Base-by-base conservation (phyloP, 106 monocot genomes). In the Ottelia alismoides region DNA sequence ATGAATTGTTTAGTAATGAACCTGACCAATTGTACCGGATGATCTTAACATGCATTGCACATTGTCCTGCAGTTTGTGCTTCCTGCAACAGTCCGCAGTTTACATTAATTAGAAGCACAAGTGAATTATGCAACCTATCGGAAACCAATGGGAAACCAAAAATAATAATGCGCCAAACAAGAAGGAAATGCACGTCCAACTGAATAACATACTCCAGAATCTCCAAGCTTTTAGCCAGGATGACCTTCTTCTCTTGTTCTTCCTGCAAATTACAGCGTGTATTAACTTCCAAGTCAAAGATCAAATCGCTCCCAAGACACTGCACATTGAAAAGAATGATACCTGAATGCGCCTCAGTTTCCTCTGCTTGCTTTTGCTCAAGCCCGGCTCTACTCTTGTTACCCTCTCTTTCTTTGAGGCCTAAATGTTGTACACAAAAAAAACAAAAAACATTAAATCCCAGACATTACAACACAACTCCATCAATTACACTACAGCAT, bases 1-100 rank as follows among this genome's bases (percentile, higher is more conserved):
- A 55, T 14, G 40, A 14, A n/a, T n/a, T n/a, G 6, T 28, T 3
- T 30, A 47, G 22, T 20, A n/a, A 32, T 76, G 67, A 67, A 89
- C 96, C 65, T 85, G 76, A 16, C 96, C 89, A 52, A 89, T 98
- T 55, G 85, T 98, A n/a, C 89, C 85, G 10, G 89, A 98, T 55
- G 89, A 82, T 56, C 62, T 68, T 22, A 98, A 52, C 55, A 98
- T 52, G 52, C 78, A 65, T 58, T 72, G 65, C 43, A 74, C 82
- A 56, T 64, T 61, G 56, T 98, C 89, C 26, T 25, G 47, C 51
- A 98, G 75, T 53, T 76, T 89, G 51, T 77, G 49, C 47, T 82
- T 79, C 96, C 96, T 98, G 30, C 28, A 61, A 25, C 3, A 53
- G 19, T 20, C 16, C 6, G 40, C 6, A 43, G 6, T 17, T 28